Evolutionary conservation across 352 stramenopile genomes (phyloP), one percentile per base, ranked within the genome.

Genomic region (Blastocystis sp.): DNA sequence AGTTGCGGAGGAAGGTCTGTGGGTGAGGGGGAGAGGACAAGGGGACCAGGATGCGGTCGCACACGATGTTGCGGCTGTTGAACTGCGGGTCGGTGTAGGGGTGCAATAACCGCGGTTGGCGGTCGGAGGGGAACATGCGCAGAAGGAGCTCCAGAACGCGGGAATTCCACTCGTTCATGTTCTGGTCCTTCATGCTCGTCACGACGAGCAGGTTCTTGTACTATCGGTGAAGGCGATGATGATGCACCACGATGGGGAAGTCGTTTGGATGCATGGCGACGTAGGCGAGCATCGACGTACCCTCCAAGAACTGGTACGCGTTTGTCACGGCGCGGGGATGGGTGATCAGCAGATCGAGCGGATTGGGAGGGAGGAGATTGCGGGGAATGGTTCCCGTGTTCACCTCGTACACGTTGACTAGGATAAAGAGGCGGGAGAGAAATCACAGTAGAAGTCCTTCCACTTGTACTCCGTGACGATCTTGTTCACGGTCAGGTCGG

Each of bases 401-500:
- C 4, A 77, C 19, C 28, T 77, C 52, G 38, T 61, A 56, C 3
- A 43, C 3, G 52, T 77, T 77, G 48, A 77, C 67, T 77, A 77
- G 23, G 23, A 17, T 77, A 40, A 56, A 77, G n/a, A 48, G 11
- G 10, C 14, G 52, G 7, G 10, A 56, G 17, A 40, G 28, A 17
- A 56, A 56, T 11, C 60, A 77, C 67, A 77, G 21, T 77, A 77
- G 43, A 77, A 77, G 23, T 77, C 67, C 52, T 77, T 77, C 67
- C 67, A 77, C 48, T 77, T 77, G 67, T 77, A 41, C 21, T 77
- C 43, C 4, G 23, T 77, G 21, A 77, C 10, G 52, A 77, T 38
- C 40, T 56, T 23, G n/a, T 56, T 77, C 40, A 77, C 10, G 43
- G 43, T 11, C 3, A 21, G 38, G 10, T 77, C 67, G 7, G 67